A percentile compares a stretch with the other conserved stretches of the same genome.
These are phyloP conservation scores for Fusarium pseudonygamai DNA, from an alignment of 2,329 filamentous ascomycete genomes.

Conservation along the genomic window DNA sequence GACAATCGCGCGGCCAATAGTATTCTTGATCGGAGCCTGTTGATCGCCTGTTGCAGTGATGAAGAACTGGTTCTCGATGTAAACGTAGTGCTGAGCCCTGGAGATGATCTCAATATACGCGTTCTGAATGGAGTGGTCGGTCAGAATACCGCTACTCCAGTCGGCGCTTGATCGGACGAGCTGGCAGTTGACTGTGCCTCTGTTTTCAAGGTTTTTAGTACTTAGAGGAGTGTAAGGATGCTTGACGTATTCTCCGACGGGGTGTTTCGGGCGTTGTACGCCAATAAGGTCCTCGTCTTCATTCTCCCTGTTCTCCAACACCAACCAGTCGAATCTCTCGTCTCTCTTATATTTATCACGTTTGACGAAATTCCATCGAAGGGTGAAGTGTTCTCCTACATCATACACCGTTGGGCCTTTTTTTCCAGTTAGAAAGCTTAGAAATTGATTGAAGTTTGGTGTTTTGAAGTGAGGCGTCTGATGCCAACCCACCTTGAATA, in stretches of 20 bases:
- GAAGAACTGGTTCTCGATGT: constrained; percentile 99
- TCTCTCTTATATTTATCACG: constrained; percentile 98
- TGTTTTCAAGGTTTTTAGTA: constrained; percentile 69
- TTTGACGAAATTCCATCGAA: constrained; percentile 97
- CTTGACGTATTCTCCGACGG: constrained; percentile 85
- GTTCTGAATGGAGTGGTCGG: constrained; percentile 86
- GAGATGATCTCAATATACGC: constrained; percentile 86
- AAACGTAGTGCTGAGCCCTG: constrained; percentile 90
- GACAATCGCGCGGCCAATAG: constrained; percentile 87
- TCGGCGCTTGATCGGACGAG: constrained; percentile 89
- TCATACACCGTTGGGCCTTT: too few species aligned
- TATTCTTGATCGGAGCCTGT: constrained; percentile 86
- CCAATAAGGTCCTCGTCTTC: constrained; percentile 86
- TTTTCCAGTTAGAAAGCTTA: too few species aligned
- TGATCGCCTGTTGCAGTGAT: constrained; percentile 93
- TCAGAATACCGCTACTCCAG: constrained; percentile 92
- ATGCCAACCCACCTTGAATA: not conserved
- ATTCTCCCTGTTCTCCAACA: constrained; percentile 77
- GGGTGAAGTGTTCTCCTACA: constrained; percentile 85
- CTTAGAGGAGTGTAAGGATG: constrained; percentile 79
- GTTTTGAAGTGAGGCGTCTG: too few species aligned
- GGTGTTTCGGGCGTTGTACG: constrained; percentile 88
- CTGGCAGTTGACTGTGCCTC: constrained; percentile 83
- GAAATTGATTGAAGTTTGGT: too few species aligned
- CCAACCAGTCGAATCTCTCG: constrained; percentile 83